These are phyloP conservation scores for Fonsecaea erecta DNA, from an alignment of 2,329 filamentous ascomycete genomes.

Conservation along the genomic window DNA sequence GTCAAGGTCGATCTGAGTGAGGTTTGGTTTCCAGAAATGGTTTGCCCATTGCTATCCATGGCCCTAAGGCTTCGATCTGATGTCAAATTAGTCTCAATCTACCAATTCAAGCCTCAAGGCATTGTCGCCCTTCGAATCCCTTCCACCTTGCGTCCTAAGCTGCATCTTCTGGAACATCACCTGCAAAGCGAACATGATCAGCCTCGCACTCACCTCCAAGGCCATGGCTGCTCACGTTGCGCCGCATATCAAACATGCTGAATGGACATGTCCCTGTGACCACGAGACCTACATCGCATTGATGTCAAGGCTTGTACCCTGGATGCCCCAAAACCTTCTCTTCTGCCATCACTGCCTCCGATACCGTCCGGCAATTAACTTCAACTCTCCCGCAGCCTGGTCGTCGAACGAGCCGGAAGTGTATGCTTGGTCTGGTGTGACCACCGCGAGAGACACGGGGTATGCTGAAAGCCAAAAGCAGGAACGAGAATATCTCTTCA, in stretches of 20 bases:
- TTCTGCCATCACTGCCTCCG: constrained; percentile 9
- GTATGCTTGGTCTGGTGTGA: neutral
- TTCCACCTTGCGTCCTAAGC: neutral
- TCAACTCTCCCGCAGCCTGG: neutral
- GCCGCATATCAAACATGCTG: neutral
- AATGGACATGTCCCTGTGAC: neutral
- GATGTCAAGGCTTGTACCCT: neutral
- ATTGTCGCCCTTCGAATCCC: constrained; percentile 1
- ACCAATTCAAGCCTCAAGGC: neutral
- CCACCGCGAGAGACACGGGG: neutral
- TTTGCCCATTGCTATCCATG: neutral
- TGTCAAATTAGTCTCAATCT: neutral
- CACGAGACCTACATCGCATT: neutral
- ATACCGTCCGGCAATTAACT: neutral
- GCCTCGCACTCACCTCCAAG: constrained; percentile 6
- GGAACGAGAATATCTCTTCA: neutral
- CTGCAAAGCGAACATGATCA: constrained; percentile 1
- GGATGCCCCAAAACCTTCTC: neutral
- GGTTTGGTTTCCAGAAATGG: constrained; percentile 1
- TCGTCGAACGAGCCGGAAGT: neutral
- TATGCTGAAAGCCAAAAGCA: neutral
- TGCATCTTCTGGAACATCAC: neutral
- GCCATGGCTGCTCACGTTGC: neutral
- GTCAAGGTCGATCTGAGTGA: neutral
- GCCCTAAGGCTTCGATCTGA: neutral